These are phyloP conservation scores for Colletotrichum lini DNA, from an alignment of 2,329 filamentous ascomycete genomes.

Conservation along the genomic window DNA sequence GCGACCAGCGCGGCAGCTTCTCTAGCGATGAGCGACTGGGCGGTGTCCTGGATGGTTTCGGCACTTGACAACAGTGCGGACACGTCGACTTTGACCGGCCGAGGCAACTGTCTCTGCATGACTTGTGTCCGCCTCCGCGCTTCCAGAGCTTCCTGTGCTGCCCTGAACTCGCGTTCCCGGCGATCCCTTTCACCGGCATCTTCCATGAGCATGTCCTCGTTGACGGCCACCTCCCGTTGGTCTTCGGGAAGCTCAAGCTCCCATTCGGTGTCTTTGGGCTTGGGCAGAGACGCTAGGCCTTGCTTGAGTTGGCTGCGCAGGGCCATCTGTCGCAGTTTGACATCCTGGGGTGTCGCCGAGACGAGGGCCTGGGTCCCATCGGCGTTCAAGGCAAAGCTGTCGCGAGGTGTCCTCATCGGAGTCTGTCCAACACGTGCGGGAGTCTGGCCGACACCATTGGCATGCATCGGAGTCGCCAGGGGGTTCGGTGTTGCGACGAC, in stretches of 20 bases:
- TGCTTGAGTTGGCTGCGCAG: constrained; percentile 78
- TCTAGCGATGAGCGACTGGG: constrained; percentile 78
- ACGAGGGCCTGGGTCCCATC: constrained; percentile 77
- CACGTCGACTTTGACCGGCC: constrained; percentile 81
- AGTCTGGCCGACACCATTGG: constrained; percentile 77
- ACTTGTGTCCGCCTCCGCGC: constrained; percentile 89
- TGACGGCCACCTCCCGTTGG: constrained; percentile 69
- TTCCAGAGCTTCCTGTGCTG: constrained; percentile 82
- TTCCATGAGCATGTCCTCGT: constrained; percentile 66
- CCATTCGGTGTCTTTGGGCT: constrained; percentile 94
- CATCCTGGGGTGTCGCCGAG: constrained; percentile 82
- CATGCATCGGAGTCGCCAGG: constrained; percentile 86
- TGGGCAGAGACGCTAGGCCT: constrained; percentile 86
- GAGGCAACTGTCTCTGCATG: constrained; percentile 87
- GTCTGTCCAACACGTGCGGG: constrained; percentile 81
- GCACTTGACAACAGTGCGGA: constrained; percentile 74
- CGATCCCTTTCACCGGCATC: constrained; percentile 82
- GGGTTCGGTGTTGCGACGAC: constrained; percentile 94
- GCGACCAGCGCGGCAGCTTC: constrained; percentile 87
- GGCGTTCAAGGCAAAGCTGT: constrained; percentile 87
- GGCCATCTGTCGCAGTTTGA: constrained; percentile 79
- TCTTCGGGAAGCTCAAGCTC: constrained; percentile 94
- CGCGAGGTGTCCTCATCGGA: constrained; percentile 88
- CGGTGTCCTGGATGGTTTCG: constrained; percentile 71
- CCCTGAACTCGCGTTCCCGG: constrained; percentile 79